Evolutionary conservation across 2,329 filamentous ascomycete genomes (phyloP).

Genomic region (Fusarium albidum): DNA sequence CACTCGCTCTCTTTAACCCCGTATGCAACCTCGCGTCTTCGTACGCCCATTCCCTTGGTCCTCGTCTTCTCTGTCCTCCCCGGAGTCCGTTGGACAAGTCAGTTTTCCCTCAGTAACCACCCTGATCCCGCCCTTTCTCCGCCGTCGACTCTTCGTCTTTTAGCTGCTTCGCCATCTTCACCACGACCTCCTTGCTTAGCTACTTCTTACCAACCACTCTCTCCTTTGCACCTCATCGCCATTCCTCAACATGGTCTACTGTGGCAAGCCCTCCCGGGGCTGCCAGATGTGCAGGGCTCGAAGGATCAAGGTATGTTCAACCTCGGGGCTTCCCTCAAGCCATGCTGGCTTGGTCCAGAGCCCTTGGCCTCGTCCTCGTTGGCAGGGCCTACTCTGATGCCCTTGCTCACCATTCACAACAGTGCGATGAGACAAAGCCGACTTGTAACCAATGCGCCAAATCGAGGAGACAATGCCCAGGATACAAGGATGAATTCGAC

Average conservation of each 20-base stretch:
- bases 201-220: neutral
- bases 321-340: neutral
- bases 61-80: constrained; percentile 35
- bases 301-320: constrained; percentile 71
- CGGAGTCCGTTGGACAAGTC: constrained; percentile 30
- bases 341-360: neutral
- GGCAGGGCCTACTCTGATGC: neutral
- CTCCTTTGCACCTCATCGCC: neutral
- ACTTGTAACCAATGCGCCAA: constrained; percentile 72
- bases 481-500: constrained; percentile 76
- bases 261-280: constrained; percentile 71
- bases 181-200: neutral
- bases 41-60: constrained; percentile 33
- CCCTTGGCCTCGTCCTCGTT: neutral
- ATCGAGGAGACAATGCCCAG: constrained; percentile 69
- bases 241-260: constrained; percentile 65
- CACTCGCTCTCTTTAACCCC: constrained; percentile 22
- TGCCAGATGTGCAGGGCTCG: constrained; percentile 79
- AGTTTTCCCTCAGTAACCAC: constrained; percentile 16
- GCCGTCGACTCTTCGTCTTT: constrained; percentile 7
- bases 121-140: constrained; percentile 8
- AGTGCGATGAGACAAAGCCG: constrained; percentile 75
- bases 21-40: constrained; percentile 41
- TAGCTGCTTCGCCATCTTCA: constrained; percentile 2
- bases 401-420: constrained; percentile 42